Conservation (phyloP, 164 flowering plant genomes). For the Litsea cubeba region DNA sequence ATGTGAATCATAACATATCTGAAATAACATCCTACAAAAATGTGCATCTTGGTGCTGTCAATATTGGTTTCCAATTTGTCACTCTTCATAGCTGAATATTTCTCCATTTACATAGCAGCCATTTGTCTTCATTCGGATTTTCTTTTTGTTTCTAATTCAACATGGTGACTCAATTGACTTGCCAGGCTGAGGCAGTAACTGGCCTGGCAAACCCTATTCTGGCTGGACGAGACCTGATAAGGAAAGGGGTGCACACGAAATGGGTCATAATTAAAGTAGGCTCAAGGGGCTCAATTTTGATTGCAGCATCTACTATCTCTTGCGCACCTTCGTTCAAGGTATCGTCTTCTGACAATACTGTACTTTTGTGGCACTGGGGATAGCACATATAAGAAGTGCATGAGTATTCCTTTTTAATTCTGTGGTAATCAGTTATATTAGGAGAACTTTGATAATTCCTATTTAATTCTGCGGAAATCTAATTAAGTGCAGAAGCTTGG, state of each 20-base stretch:
- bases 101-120: background rate
- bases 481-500: background rate
- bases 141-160: no score
- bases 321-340: slow-evolving; percentile 96
- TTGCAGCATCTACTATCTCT: slow-evolving; percentile 54
- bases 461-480: background rate
- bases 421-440: no score
- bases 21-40: background rate
- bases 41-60: background rate
- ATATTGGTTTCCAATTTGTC: background rate
- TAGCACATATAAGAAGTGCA: background rate
- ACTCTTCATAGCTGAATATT: background rate
- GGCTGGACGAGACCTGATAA: slow-evolving; percentile 84
- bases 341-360: slow-evolving; percentile 7
- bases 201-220: slow-evolving; percentile 65
- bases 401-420: no score
- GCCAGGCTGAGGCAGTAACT: slow-evolving; percentile 87
- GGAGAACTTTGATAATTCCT: background rate
- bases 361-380: background rate
- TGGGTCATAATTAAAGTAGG: slow-evolving; percentile 98
- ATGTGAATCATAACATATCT: background rate
- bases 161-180: slow-evolving; percentile 7
- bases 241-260: slow-evolving; percentile 60
- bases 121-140: background rate
- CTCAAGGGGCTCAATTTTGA: slow-evolving; percentile 70